phyloP scores from a whole-genome alignment of 2,329 filamentous ascomycete species.

The Byssothecium circinans region DNA sequence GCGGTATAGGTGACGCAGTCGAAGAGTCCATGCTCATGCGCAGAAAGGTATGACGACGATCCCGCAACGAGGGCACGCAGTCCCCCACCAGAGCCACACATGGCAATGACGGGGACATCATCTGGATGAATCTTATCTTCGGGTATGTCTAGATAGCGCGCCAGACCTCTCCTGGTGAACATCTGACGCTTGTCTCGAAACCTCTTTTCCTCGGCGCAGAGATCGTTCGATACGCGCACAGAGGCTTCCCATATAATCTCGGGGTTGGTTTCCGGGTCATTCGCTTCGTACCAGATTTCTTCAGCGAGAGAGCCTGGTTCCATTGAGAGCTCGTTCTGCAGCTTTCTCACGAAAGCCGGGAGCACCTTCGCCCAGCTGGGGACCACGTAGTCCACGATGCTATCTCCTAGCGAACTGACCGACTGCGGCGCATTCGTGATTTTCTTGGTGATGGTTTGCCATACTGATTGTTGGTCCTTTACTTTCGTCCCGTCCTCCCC shows the following conservation, averaged over 20 bases:
- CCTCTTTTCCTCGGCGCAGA: constrained; percentile 80
- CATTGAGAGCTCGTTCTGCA: constrained; percentile 86
- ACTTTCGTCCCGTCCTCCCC: constrained; percentile 22
- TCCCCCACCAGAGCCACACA: constrained; percentile 92
- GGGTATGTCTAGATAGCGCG: constrained; percentile 76
- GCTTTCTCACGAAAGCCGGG: constrained; percentile 75
- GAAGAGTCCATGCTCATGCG: constrained; percentile 84
- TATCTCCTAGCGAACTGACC: constrained; percentile 48
- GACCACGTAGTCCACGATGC: constrained; percentile 70
- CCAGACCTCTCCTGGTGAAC: constrained; percentile 72
- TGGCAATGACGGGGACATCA: constrained; percentile 88
- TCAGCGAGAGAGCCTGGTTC: constrained; percentile 84
- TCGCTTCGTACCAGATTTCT: constrained; percentile 90
- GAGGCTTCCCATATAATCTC: constrained; percentile 81
- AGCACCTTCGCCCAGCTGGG: constrained; percentile 81
- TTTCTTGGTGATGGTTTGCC: constrained; percentile 37
- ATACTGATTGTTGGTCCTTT: constrained; percentile 26
- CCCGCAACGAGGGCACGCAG: constrained; percentile 88
- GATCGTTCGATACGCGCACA: constrained; percentile 77
- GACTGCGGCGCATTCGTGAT: constrained; percentile 33
- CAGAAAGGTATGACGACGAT: constrained; percentile 80
- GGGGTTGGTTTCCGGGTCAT: constrained; percentile 79
- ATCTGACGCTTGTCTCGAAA: constrained; percentile 71
- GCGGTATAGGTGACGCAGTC: constrained; percentile 95
- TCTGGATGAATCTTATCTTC: constrained; percentile 86